Evolutionary conservation across 371 early-diverging fungal genomes (phyloP).

Genomic region (Capillidium rhysosporum): DNA sequence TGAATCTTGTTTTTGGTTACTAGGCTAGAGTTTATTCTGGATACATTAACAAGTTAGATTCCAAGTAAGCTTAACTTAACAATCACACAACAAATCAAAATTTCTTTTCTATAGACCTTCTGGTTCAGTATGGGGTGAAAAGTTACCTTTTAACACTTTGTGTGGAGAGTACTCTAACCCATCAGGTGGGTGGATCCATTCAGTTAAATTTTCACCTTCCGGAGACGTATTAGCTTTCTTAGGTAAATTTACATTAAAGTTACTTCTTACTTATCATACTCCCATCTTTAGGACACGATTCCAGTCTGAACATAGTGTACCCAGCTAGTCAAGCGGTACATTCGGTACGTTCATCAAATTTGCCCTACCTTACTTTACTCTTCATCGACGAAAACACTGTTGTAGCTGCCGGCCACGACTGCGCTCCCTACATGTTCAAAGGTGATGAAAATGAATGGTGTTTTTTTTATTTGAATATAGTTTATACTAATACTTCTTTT

Average conservation of each 20-base stretch:
- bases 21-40: constrained; percentile 87
- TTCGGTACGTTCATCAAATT: constrained; percentile 32
- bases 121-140: constrained; percentile 78
- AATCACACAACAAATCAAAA: neutral
- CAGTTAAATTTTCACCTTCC: constrained; percentile 79
- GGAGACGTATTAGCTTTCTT: constrained; percentile 79
- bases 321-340: constrained; percentile 37
- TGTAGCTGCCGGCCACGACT: constrained; percentile 84
- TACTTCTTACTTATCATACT: neutral
- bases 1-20: neutral
- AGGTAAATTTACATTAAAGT: constrained; percentile 15
- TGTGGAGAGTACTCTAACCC: constrained; percentile 72
- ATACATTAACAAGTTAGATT: constrained; percentile 83
- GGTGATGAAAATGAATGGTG: constrained; percentile 45
- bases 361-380: constrained; percentile 60
- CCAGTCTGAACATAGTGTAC: constrained; percentile 50
- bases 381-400: constrained; percentile 60
- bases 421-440: constrained; percentile 63
- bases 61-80: constrained; percentile 28
- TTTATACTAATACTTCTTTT: neutral
- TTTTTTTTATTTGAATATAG: constrained; percentile 1
- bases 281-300: constrained; percentile 47
- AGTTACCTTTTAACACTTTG: constrained; percentile 80
- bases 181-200: constrained; percentile 83
- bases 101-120: constrained; percentile 24